Percentiles rank a stretch among this genome's conserved stretches.
Conservation (phyloP, 345 rosid genomes). For the Eucalyptus cladocalyx region DNA sequence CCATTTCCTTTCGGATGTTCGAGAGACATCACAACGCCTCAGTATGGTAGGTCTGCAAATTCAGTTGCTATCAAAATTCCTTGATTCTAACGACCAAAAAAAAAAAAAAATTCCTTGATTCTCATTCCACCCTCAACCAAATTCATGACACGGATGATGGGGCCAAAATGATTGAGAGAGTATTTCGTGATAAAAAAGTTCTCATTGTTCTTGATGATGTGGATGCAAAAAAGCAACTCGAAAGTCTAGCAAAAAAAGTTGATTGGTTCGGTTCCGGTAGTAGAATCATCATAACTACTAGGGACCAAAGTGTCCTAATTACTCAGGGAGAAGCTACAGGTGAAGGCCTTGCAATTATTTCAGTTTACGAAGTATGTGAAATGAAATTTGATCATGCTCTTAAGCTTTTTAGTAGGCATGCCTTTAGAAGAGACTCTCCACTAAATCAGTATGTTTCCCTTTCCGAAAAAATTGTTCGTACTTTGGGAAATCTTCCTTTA, state of each 20-base stretch:
- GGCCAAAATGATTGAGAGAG: background rate
- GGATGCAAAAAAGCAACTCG: background rate
- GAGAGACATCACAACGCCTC: background rate
- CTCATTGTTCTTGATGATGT: fast-evolving
- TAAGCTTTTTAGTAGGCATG: background rate
- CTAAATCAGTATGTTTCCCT: fast-evolving
- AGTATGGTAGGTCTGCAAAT: background rate
- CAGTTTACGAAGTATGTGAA: fast-evolving
- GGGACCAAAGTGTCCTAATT: fast-evolving
- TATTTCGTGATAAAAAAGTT: fast-evolving
- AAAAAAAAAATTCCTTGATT: no score
- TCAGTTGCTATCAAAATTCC: no score
- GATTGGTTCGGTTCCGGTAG: background rate
- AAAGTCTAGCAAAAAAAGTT: fast-evolving
- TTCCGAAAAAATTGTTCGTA: fast-evolving
- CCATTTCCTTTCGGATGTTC: background rate
- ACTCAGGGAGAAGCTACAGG: fast-evolving
- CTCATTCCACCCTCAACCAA: no score
- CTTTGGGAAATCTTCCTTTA: background rate
- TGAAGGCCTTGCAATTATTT: background rate
- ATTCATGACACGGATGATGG: background rate
- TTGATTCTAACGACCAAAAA: no score
- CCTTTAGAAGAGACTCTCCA: background rate
- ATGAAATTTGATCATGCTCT: background rate
- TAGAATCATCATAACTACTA: background rate